Conservation (phyloP, 2,329 filamentous ascomycete genomes). For the Aureobasidium musti region DNA sequence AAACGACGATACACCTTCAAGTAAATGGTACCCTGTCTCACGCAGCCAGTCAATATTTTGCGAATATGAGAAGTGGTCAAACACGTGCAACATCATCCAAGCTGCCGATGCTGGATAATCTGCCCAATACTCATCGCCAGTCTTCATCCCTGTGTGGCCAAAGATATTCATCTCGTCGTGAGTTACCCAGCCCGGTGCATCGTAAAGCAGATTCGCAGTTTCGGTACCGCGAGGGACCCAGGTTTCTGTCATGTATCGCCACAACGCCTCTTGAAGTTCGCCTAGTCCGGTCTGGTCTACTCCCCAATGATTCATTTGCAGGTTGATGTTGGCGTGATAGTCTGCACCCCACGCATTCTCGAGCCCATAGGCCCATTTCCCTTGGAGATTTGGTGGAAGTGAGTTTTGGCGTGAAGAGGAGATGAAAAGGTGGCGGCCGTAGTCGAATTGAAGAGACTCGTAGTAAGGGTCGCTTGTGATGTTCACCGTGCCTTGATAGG, state of each 20-base stretch:
- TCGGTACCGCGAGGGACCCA: conserved; percentile 57
- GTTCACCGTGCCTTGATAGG: conserved; percentile 35
- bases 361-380: conserved; percentile 55
- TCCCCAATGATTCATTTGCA: conserved; percentile 64
- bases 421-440: conserved; percentile 58
- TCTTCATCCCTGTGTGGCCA: conserved; percentile 57
- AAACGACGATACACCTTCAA: conserved; percentile 58
- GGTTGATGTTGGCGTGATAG: conserved; percentile 61
- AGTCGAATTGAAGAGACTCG: conserved; percentile 57
- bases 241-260: conserved; percentile 56
- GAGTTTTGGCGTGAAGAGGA: conserved; percentile 55
- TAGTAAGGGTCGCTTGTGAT: conserved; percentile 56
- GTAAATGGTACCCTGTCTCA: conserved; percentile 53
- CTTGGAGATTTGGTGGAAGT: conserved; percentile 60
- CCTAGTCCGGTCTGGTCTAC: conserved; percentile 57
- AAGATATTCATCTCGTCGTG: conserved; percentile 63
- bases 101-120: conserved; percentile 53
- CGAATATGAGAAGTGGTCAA: conserved; percentile 59
- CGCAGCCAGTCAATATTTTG: conserved; percentile 51
- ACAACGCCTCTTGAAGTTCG: conserved; percentile 51
- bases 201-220: conserved; percentile 58
- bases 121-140: conserved; percentile 47
- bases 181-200: conserved; percentile 57
- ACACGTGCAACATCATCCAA: conserved; percentile 64
- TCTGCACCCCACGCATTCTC: conserved; percentile 56